phyloP scores from a whole-genome alignment of 306 rosid genomes.

The Cyclanthera cordifolia region DNA sequence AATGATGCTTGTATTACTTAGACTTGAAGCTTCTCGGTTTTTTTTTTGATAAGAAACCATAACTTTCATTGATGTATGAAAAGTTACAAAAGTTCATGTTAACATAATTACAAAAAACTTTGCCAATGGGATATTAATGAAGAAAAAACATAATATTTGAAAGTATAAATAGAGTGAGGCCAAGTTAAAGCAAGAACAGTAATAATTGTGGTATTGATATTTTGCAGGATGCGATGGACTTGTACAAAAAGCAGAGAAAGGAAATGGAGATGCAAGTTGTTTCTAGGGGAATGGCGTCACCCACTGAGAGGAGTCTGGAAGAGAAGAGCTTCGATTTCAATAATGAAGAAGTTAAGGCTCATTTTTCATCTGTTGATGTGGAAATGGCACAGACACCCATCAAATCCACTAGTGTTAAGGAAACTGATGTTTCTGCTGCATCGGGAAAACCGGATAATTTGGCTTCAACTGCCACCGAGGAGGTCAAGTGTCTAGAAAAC shows the following conservation, averaged over 20 bases:
- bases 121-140: no score
- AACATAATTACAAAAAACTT: no score
- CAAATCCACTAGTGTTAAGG: conserved; percentile 22
- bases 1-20: background rate
- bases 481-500: conserved; percentile 28
- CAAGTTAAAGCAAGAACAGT: no score
- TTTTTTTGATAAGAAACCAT: no score
- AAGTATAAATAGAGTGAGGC: no score
- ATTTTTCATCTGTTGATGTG: conserved; percentile 24
- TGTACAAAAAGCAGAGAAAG: conserved; percentile 66
- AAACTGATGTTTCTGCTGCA: conserved; percentile 17
- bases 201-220: background rate
- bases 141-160: no score
- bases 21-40: background rate
- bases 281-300: conserved; percentile 26
- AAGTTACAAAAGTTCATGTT: no score
- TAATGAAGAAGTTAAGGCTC: conserved; percentile 28
- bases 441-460: conserved; percentile 32
- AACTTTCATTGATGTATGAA: no score
- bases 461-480: conserved; percentile 23
- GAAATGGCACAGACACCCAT: conserved; percentile 23
- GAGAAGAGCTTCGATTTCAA: conserved; percentile 23
- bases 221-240: conserved; percentile 66
- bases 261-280: conserved; percentile 23
- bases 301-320: conserved; percentile 31